These are phyloP conservation scores for Viola odorata DNA, from an alignment of 345 rosid genomes.

Conservation along the genomic window DNA sequence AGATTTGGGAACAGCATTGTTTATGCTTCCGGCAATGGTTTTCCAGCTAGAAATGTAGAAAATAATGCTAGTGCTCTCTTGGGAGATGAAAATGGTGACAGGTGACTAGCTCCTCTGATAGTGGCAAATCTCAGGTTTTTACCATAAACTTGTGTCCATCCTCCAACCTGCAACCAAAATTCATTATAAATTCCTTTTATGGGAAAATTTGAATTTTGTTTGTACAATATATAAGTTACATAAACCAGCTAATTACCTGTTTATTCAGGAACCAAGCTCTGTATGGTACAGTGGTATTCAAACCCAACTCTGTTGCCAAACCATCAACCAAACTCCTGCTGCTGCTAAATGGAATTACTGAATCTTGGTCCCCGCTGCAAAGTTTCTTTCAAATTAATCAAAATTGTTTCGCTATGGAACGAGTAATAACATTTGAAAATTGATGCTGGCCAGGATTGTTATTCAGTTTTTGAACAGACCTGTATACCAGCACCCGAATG, in stretches of 20 bases:
- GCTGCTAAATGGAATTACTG: slow-evolving; percentile 10
- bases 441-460: too few relatives aligned
- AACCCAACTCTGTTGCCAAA: slow-evolving; percentile 10
- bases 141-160: slow-evolving; percentile 16
- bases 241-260: neutral
- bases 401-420: neutral
- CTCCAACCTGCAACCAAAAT: slow-evolving; percentile 4
- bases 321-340: slow-evolving; percentile 10
- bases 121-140: slow-evolving; percentile 2
- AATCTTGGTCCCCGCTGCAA: slow-evolving; percentile 24
- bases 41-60: slow-evolving; percentile 9
- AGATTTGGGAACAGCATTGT: too few relatives aligned
- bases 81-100: slow-evolving; percentile 9
- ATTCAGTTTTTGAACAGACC: neutral
- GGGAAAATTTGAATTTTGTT: too few relatives aligned
- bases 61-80: slow-evolving; percentile 9
- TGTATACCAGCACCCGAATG: slow-evolving; percentile 17
- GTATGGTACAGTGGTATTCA: slow-evolving; percentile 6
- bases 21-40: neutral
- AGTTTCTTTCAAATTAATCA: neutral
- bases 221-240: neutral
- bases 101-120: slow-evolving; percentile 13
- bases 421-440: neutral
- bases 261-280: slow-evolving; percentile 8
- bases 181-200: too few relatives aligned